phyloP scores from a whole-genome alignment of 495 filamentous ascomycete genomes.

The Neurospora terricola region DNA sequence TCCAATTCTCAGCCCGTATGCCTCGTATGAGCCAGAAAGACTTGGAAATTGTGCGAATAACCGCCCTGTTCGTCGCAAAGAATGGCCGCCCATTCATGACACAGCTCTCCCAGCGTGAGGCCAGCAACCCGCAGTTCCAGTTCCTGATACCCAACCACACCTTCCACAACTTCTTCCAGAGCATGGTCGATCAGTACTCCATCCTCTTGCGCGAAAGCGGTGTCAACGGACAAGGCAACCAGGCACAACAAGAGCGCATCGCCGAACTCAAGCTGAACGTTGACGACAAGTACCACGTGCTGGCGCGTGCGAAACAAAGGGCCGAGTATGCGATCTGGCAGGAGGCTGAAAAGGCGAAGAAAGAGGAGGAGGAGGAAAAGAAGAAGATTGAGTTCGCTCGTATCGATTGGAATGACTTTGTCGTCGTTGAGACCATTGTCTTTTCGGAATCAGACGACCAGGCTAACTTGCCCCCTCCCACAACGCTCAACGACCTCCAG shows the following conservation, averaged over 20 bases:
- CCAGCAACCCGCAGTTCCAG: slow-evolving; percentile 91
- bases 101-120: slow-evolving; percentile 72
- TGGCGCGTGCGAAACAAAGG: slow-evolving; percentile 70
- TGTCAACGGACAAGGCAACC: slow-evolving; percentile 54
- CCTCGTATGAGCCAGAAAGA: slow-evolving; percentile 94
- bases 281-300: slow-evolving; percentile 65
- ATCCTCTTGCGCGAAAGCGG: slow-evolving; percentile 63
- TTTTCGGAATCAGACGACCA: slow-evolving; percentile 88
- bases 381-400: slow-evolving; percentile 78
- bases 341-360: slow-evolving; percentile 75
- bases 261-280: slow-evolving; percentile 68
- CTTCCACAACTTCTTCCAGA: slow-evolving; percentile 87
- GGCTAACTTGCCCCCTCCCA: slow-evolving; percentile 76
- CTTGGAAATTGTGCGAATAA: slow-evolving; percentile 83
- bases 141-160: slow-evolving; percentile 93
- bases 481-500: slow-evolving; percentile 80
- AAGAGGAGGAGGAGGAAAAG: slow-evolving; percentile 79
- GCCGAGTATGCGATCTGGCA: slow-evolving; percentile 82
- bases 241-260: slow-evolving; percentile 57
- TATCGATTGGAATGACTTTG: slow-evolving; percentile 98
- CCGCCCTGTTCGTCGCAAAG: slow-evolving; percentile 82
- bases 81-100: slow-evolving; percentile 89
- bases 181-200: slow-evolving; percentile 90
- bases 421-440: slow-evolving; percentile 89
- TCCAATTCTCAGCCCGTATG: slow-evolving; percentile 93